Evolutionary conservation across 345 rosid species (phyloP).

Genomic region (Corchorus capsularis): DNA sequence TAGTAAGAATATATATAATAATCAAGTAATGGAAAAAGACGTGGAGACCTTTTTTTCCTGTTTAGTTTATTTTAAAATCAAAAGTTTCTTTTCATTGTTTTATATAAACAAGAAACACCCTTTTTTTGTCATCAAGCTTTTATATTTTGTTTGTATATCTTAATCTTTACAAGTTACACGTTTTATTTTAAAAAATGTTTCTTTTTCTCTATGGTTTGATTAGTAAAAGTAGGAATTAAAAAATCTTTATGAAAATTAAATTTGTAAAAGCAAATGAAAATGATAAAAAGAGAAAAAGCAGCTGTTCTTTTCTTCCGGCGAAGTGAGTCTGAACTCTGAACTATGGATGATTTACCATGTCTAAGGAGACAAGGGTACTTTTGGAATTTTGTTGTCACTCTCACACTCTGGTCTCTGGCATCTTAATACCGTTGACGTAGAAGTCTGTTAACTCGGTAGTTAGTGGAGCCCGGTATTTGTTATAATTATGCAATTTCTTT

Average conservation of each 20-base stretch:
- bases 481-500: too few relatives aligned
- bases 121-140: background rate
- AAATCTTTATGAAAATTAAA: background rate
- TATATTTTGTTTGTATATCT: background rate
- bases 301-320: constrained; percentile 24
- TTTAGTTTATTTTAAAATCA: background rate
- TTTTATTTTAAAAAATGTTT: background rate
- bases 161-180: background rate
- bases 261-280: background rate
- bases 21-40: background rate
- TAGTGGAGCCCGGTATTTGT: background rate
- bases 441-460: background rate
- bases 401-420: too few relatives aligned
- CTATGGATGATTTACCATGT: background rate
- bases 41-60: background rate
- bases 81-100: background rate
- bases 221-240: background rate
- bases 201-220: background rate
- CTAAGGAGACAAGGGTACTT: background rate
- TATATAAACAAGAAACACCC: too few relatives aligned
- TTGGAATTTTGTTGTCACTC: background rate
- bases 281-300: background rate
- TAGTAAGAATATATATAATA: background rate
- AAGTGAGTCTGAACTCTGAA: constrained; percentile 6
- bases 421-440: background rate